Base-by-base conservation (phyloP, 176 grass and related monocot genomes). In the Pontederia crassipes region DNA sequence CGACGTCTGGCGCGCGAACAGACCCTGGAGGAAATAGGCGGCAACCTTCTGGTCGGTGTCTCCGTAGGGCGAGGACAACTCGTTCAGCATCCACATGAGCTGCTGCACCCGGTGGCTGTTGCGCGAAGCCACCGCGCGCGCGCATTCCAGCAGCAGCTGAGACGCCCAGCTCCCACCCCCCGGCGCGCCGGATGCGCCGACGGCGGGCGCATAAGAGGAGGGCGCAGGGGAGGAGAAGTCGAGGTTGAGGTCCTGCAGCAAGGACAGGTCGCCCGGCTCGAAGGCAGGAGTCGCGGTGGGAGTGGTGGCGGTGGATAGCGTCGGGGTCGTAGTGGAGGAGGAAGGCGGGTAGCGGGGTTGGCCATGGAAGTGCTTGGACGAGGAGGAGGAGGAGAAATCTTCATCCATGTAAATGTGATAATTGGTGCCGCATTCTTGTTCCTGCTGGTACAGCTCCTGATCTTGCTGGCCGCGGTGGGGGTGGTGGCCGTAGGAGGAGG, bases 11-110 rank as follows among this genome's bases (percentile, higher is more conserved):
- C 94, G 79, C 11, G 94, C 85, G 68, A 99, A 99, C 12, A 93
- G 77, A 0, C 82, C 93, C 89, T 99, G 94, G 14, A 93, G 76
- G 71, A 99, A 99, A 75, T 86, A 99, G 24, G 85, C 82, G 8
- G 88, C 77, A 4, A 99, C 75, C 80, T 99, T 98, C 85, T 99
- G 94, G 62, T 99, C 94, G 9, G 83, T 61, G 68, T 99, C 94
- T 50, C 94, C 94, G 61, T 93, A 99, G 46, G 94, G 84, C 17
- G 94, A 93, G 11, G 94, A 83, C 8, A 99, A 82, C 82, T 99
- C 94, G 71, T 98, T 99, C 29, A 99, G 85, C 88, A 99, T 99
- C 94, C 88, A 99, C 82, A 90, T 89, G 3, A 99, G 74, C 82
- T 99, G 94, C 77, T 99, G 94, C 49, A 90, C 93, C 20, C 94